Conservation (phyloP, 495 filamentous ascomycete genomes). For the Hypoxylon cercidicola region DNA sequence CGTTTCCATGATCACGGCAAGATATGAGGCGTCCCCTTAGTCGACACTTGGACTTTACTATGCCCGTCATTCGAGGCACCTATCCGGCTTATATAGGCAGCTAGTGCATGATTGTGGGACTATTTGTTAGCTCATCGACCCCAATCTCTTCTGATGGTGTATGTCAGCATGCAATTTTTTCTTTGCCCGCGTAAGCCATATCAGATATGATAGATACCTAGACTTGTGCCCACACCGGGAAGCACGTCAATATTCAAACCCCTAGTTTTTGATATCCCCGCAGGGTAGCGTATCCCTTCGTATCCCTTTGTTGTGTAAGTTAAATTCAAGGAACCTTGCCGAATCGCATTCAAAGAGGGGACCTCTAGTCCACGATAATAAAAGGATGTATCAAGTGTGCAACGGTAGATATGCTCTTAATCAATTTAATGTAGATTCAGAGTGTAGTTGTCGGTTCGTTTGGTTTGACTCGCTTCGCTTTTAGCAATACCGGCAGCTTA, state of each 20-base stretch:
- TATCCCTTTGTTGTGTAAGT: conserved; percentile 11
- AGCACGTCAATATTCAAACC: conserved; percentile 1
- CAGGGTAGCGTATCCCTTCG: neutral
- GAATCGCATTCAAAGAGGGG: too few relatives aligned
- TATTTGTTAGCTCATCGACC: conserved; percentile 25
- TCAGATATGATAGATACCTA: conserved; percentile 2
- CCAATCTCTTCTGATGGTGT: conserved; percentile 2
- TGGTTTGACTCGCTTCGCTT: neutral
- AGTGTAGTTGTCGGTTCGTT: neutral
- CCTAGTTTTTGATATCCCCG: too few relatives aligned
- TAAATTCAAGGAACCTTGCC: too few relatives aligned
- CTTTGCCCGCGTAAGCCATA: conserved; percentile 25
- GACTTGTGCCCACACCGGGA: neutral
- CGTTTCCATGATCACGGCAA: neutral
- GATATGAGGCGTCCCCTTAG: neutral
- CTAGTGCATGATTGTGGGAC: conserved; percentile 21
- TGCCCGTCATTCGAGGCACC: neutral
- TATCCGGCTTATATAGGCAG: neutral
- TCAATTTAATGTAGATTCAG: too few relatives aligned
- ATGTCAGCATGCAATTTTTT: conserved; percentile 31
- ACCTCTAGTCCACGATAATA: too few relatives aligned
- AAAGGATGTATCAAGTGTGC: too few relatives aligned
- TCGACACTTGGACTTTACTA: neutral
- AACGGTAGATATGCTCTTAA: too few relatives aligned
- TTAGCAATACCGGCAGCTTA: conserved; percentile 9